These are phyloP conservation scores for Scheffersomyces ergatensis DNA, from an alignment of 805 yeast species.

Conservation along the genomic window DNA sequence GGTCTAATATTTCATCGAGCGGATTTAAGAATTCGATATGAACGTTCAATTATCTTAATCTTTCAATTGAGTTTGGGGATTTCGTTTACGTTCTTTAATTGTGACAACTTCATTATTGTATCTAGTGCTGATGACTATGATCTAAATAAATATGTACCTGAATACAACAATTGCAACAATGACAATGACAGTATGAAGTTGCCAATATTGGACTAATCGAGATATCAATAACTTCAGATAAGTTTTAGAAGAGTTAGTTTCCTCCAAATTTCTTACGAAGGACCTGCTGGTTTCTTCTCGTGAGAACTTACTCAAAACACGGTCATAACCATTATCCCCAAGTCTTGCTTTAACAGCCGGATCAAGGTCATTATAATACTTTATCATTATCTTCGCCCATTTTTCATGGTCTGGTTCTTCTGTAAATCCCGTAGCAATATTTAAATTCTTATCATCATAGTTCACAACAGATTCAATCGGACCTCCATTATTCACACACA, in stretches of 20 bases:
- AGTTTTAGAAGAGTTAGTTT: background rate
- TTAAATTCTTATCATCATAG: slow-evolving; percentile 22
- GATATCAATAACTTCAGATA: slow-evolving; percentile 11
- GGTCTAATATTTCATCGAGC: too few relatives aligned
- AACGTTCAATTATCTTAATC: too few relatives aligned
- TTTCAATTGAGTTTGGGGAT: too few relatives aligned
- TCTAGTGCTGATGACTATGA: background rate
- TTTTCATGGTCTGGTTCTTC: slow-evolving; percentile 43
- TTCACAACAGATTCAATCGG: slow-evolving; percentile 75
- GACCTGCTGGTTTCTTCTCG: slow-evolving; percentile 42
- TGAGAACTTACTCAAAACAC: slow-evolving; percentile 42
- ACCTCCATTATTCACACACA: slow-evolving; percentile 89
- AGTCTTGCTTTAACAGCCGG: slow-evolving; percentile 15
- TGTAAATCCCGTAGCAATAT: slow-evolving; percentile 62
- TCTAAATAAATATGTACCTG: background rate
- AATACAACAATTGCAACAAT: slow-evolving; percentile 6
- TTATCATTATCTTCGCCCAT: slow-evolving; percentile 55
- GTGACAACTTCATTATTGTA: too few relatives aligned
- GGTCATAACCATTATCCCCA: slow-evolving; percentile 33
- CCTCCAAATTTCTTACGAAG: slow-evolving; percentile 18
- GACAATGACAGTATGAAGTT: slow-evolving; percentile 9
- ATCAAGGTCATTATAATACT: slow-evolving; percentile 27
- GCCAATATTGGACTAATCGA: slow-evolving; percentile 8
- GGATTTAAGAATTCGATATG: too few relatives aligned
- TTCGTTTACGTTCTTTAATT: too few relatives aligned